Evolutionary conservation across 495 filamentous ascomycete species (phyloP).

Genomic region (Xylaria castorea): DNA sequence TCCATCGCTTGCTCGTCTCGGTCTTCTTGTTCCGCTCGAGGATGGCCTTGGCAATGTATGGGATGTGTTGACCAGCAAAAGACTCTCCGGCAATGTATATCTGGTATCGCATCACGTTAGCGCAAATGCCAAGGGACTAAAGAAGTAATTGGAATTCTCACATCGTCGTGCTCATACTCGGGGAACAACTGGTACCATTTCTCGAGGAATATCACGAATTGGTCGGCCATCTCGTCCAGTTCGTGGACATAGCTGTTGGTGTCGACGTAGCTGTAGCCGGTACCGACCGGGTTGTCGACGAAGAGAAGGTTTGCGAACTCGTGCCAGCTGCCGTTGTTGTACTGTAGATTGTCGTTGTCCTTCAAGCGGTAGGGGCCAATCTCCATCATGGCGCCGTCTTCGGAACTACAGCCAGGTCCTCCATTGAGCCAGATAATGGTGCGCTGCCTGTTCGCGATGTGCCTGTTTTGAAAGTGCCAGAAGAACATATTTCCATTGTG

Average conservation of each 20-base stretch:
- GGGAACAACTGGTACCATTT: slow-evolving; percentile 91
- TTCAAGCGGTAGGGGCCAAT: slow-evolving; percentile 91
- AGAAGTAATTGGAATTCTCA: slow-evolving; percentile 54
- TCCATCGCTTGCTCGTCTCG: slow-evolving; percentile 64
- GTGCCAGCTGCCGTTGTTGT: slow-evolving; percentile 93
- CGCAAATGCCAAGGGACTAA: slow-evolving; percentile 17
- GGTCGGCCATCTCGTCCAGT: slow-evolving; percentile 84
- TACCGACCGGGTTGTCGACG: slow-evolving; percentile 95
- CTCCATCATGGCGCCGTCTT: slow-evolving; percentile 98
- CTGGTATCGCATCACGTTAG: slow-evolving; percentile 58
- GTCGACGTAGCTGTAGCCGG: slow-evolving; percentile 93
- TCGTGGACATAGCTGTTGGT: slow-evolving; percentile 85
- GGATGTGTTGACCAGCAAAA: slow-evolving; percentile 96
- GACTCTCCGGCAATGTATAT: slow-evolving; percentile 95
- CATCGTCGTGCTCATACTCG: slow-evolving; percentile 91
- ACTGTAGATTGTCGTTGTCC: slow-evolving; percentile 71
- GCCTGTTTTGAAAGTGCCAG: slow-evolving; percentile 95
- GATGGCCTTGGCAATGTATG: slow-evolving; percentile 90
- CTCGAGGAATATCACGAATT: slow-evolving; percentile 87
- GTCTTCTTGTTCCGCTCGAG: slow-evolving; percentile 75
- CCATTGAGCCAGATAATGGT: slow-evolving; percentile 98
- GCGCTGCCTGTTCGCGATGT: slow-evolving; percentile 89
- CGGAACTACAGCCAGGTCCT: slow-evolving; percentile 93
- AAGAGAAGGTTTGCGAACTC: slow-evolving; percentile 97
- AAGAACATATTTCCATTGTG: slow-evolving; percentile 95